phyloP scores from a whole-genome alignment of 139 green algal species.

The Chlamydomonas sp. region DNA sequence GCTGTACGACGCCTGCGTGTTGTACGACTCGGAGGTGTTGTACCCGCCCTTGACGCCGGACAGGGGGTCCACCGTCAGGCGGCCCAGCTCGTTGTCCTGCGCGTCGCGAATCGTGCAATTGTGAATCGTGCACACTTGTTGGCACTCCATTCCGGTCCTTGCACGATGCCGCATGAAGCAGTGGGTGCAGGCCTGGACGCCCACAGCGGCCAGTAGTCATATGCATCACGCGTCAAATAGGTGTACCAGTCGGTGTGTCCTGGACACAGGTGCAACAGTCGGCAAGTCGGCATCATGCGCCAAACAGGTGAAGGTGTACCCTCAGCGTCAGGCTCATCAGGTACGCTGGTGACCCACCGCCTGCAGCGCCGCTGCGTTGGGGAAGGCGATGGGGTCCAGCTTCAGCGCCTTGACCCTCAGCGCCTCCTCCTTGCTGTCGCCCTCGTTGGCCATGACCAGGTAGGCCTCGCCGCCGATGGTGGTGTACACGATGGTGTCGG shows the following conservation, averaged over 20 bases:
- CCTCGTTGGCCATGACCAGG: conserved; percentile 45
- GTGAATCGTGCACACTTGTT: neutral
- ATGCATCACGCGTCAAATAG: too few species aligned
- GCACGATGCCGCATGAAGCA: too few species aligned
- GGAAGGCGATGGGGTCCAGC: conserved; percentile 30
- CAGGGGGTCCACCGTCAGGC: conserved; percentile 6
- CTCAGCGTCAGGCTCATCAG: too few species aligned
- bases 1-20: conserved; percentile 31
- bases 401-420: conserved; percentile 24
- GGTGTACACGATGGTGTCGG: conserved; percentile 33
- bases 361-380: neutral
- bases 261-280: too few species aligned
- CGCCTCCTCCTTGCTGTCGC: conserved; percentile 34
- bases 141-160: neutral
- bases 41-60: conserved; percentile 24
- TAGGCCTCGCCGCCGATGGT: neutral
- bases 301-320: too few species aligned
- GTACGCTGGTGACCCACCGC: neutral
- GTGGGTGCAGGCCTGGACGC: neutral
- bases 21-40: conserved; percentile 17
- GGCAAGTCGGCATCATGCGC: too few species aligned
- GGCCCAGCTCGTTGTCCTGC: conserved; percentile 14
- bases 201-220: too few species aligned
- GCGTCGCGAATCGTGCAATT: neutral
- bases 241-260: too few species aligned